Base-by-base conservation (phyloP, 2,329 filamentous ascomycete genomes). In the Fusarium buxicola region DNA sequence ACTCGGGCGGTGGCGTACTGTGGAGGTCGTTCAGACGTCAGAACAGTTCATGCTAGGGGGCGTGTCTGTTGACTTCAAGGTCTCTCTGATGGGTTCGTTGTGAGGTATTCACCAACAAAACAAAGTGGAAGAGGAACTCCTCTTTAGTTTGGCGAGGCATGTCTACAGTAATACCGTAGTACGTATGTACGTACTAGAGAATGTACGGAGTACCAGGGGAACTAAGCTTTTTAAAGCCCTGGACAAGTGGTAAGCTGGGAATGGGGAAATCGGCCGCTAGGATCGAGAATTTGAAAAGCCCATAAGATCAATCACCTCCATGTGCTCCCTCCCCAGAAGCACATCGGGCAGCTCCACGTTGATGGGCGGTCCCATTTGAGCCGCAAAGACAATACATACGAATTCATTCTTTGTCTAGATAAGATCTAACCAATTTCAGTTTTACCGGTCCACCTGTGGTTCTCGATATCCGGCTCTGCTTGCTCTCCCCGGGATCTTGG, bases 331-430 rank as follows among this genome's bases (percentile, higher is more conserved):
- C 44, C 52, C 57, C 48, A 52, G 55, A 63, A 47, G 61, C 53
- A 65, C 63, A 63, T 55, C 60, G 47, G 46, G 27, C 25, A 28
- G 2, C 12, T 63, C 62, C 62, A 65, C 62, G 58, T 31, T 28
- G 35, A 58, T 56, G 47, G 18, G 38, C 25, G 18, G 25, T 49
- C 31, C 45, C 61, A 51, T 48, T 65, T 65, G 62, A 66, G 62
- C 52, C 62, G 27, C 62, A 61, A 45, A 43, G 18, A 66, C 31
- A 25, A 59, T 41, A 30, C n/a, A n/a, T n/a, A n/a, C n/a, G n/a
- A n/a, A n/a, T 40, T 24, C 25, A 24, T 10, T 40, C 15, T 28
- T 30, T 15, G 46, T 18, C 28, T 16, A 8, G 12, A 18, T 5
- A 11, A 21, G 12, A n/a, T 13, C 48, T 48, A 61, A 48, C 54